Percentiles rank a stretch among this genome's conserved stretches.
Evolutionary conservation across 768 basidiomycete species (phyloP).

Genomic region (Boletus huronensis): DNA sequence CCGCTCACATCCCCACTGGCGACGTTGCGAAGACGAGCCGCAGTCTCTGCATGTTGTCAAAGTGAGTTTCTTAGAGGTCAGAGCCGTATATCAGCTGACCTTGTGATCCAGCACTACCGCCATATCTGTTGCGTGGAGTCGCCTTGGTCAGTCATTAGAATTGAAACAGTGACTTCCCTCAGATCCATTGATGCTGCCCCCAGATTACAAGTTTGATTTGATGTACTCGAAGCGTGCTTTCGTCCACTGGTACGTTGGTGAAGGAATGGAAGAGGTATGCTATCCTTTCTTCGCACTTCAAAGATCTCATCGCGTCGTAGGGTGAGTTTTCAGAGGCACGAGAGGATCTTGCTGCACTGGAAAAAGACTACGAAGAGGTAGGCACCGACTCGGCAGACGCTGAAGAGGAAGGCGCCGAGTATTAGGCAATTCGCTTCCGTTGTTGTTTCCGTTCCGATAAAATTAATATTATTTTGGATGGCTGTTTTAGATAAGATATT

Average conservation of each 20-base stretch:
- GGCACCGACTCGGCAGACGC: slow-evolving; percentile 72
- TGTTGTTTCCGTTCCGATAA: background rate
- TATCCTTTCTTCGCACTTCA: background rate
- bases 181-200: slow-evolving; percentile 4
- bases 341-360: slow-evolving; percentile 95
- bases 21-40: slow-evolving; percentile 93
- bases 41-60: slow-evolving; percentile 96
- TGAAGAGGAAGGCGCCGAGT: slow-evolving; percentile 58
- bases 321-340: slow-evolving; percentile 99
- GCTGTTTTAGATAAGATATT: slow-evolving; percentile 6
- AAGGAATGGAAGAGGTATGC: slow-evolving; percentile 94
- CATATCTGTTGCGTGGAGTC: slow-evolving; percentile 92
- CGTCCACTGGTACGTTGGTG: slow-evolving; percentile 94
- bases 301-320: slow-evolving; percentile 28
- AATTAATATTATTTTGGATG: slow-evolving; percentile 1
- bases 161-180: background rate
- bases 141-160: slow-evolving; percentile 50
- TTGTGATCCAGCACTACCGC: slow-evolving; percentile 66
- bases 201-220: slow-evolving; percentile 97
- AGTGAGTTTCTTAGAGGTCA: slow-evolving; percentile 41
- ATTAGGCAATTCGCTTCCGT: slow-evolving; percentile 32
- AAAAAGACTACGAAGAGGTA: slow-evolving; percentile 93
- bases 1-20: slow-evolving; percentile 88
- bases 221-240: slow-evolving; percentile 96
- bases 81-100: background rate